phyloP scores from a whole-genome alignment of 441 rosid genomes.

The Jatropha podagrica region DNA sequence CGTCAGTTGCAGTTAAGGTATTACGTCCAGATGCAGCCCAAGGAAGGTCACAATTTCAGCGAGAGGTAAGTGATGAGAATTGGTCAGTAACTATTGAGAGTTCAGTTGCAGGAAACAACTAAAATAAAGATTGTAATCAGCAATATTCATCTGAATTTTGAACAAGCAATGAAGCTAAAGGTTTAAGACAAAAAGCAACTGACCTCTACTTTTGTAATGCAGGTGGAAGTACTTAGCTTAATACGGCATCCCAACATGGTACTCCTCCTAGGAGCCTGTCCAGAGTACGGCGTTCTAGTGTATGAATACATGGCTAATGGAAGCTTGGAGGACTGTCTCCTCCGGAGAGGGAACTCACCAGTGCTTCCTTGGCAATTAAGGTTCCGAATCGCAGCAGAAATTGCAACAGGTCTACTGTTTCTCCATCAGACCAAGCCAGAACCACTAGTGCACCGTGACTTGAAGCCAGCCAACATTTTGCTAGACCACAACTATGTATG shows the following conservation, averaged over 20 bases:
- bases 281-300: slow-evolving; percentile 36
- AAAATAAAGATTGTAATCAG: too few species aligned
- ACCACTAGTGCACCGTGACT: slow-evolving; percentile 41
- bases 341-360: slow-evolving; percentile 36
- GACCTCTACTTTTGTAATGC: not conserved
- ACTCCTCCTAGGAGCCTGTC: slow-evolving; percentile 44
- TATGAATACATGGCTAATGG: slow-evolving; percentile 39
- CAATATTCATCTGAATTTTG: too few species aligned
- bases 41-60: slow-evolving; percentile 33
- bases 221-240: slow-evolving; percentile 54
- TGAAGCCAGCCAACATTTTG: slow-evolving; percentile 37
- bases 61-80: slow-evolving; percentile 26
- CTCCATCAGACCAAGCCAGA: slow-evolving; percentile 56
- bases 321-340: slow-evolving; percentile 43
- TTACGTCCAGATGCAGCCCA: slow-evolving; percentile 41
- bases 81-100: not conserved
- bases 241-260: slow-evolving; percentile 60
- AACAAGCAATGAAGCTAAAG: too few species aligned
- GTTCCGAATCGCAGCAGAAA: slow-evolving; percentile 47
- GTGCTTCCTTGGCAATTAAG: slow-evolving; percentile 47
- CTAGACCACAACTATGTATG: slow-evolving; percentile 35
- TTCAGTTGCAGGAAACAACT: not conserved
- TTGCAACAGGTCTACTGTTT: slow-evolving; percentile 45
- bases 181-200: too few species aligned
- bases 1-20: slow-evolving; percentile 40